Conservation (phyloP, 371 early-diverging fungal genomes). For the Mortierella sp. region DNA sequence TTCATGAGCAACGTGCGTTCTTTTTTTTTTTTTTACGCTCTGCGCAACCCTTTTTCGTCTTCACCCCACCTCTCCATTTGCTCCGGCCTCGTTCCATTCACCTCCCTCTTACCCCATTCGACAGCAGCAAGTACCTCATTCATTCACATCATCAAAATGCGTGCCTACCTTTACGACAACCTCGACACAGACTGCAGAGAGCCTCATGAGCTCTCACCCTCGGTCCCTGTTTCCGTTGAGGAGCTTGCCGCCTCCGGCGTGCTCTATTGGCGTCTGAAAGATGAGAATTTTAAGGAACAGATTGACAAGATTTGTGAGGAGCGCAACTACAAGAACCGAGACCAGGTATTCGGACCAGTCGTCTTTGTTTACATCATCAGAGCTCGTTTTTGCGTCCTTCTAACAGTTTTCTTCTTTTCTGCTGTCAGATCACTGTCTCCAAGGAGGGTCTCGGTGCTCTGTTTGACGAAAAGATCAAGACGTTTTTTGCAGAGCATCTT, state of each 20-base stretch:
- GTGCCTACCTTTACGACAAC: conserved; percentile 79
- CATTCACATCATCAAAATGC: conserved; percentile 58
- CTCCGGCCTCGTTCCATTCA: not conserved
- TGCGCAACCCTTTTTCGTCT: too few species aligned
- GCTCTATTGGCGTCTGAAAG: conserved; percentile 75
- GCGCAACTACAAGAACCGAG: conserved; percentile 90
- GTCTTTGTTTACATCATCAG: not conserved
- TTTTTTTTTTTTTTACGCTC: too few species aligned
- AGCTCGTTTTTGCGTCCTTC: not conserved
- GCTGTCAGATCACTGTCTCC: conserved; percentile 73
- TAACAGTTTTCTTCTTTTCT: not conserved
- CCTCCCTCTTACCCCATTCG: not conserved
- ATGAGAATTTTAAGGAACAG: conserved; percentile 64
- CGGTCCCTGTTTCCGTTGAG: conserved; percentile 67
- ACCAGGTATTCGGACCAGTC: conserved; percentile 66
- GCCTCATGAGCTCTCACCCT: conserved; percentile 78
- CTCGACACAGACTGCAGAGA: conserved; percentile 65
- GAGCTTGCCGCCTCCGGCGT: conserved; percentile 80
- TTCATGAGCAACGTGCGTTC: too few species aligned
- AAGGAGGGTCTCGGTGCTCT: conserved; percentile 77
- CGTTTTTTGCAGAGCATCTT: conserved; percentile 94
- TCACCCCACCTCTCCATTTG: not conserved
- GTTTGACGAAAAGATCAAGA: conserved; percentile 93
- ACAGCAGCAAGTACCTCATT: not conserved
- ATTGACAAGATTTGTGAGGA: conserved; percentile 79